These are phyloP conservation scores for Apiospora saccharicola DNA, from an alignment of 2,329 filamentous ascomycete genomes.

Conservation along the genomic window DNA sequence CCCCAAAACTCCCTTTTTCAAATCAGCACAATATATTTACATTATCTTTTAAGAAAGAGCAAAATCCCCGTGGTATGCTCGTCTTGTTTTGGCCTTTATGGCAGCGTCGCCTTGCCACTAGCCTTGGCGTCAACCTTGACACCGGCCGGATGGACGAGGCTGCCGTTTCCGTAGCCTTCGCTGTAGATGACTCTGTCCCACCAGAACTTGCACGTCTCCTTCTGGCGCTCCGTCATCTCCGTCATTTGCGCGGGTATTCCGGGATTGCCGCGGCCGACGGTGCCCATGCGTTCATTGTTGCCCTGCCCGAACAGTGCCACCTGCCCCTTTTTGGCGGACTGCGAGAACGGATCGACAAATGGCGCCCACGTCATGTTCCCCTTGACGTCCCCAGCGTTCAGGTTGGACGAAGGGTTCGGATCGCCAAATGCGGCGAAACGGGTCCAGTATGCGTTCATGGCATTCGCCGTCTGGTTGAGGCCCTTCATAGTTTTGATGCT, in stretches of 20 bases:
- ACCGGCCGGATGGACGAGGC: not conserved
- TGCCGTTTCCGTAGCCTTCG: conserved; percentile 50
- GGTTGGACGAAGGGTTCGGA: conserved; percentile 33
- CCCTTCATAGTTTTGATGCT: conserved; percentile 46
- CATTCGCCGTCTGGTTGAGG: conserved; percentile 46
- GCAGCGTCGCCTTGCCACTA: not conserved
- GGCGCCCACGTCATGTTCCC: conserved; percentile 47
- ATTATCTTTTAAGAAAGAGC: not conserved
- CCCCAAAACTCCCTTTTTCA: not conserved
- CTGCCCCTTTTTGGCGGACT: conserved; percentile 39
- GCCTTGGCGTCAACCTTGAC: not conserved
- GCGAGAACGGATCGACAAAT: conserved; percentile 50
- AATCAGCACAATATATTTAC: not conserved
- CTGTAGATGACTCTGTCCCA: conserved; percentile 60
- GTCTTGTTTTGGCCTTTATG: not conserved
- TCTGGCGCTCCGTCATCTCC: conserved; percentile 52
- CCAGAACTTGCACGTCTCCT: conserved; percentile 66
- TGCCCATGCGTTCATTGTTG: conserved; percentile 60
- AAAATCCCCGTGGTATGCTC: not conserved
- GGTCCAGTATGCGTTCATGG: conserved; percentile 54
- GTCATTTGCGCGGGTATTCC: conserved; percentile 55
- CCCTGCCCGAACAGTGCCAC: conserved; percentile 66
- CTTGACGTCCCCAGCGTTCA: conserved; percentile 29
- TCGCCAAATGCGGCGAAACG: conserved; percentile 44
- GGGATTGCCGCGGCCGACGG: conserved; percentile 40